Percentiles rank a stretch among this genome's conserved stretches.
These are phyloP conservation scores for Syzygium syzygioides DNA, from an alignment of 441 rosid species.

Conservation along the genomic window DNA sequence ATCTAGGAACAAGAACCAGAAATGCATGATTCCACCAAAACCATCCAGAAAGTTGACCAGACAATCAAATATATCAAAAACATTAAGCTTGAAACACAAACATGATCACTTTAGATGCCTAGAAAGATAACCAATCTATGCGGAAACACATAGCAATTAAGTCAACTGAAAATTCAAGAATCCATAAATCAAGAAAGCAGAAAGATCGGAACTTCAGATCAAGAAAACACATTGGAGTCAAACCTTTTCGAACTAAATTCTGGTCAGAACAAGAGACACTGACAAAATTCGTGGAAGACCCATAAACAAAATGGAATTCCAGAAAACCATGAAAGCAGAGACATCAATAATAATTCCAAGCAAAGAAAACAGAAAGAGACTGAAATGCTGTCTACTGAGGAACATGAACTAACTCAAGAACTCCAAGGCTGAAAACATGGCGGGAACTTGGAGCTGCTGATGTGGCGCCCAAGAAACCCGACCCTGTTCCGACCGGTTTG, in stretches of 20 bases:
- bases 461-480: conserved; percentile 7
- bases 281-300: background rate
- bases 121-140: background rate
- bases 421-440: conserved; percentile 9
- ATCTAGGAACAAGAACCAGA: background rate
- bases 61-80: background rate
- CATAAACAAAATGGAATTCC: background rate
- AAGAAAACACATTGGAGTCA: background rate
- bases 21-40: background rate
- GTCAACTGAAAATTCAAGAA: background rate
- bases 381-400: background rate
- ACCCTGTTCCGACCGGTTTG: background rate
- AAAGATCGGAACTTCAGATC: background rate
- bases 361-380: background rate
- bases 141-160: background rate
- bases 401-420: conserved; percentile 1
- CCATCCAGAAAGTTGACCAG: background rate
- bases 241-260: background rate
- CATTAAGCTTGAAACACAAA: background rate
- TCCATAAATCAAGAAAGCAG: background rate
- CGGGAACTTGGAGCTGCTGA: background rate
- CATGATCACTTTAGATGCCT: background rate
- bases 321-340: background rate
- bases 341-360: background rate
- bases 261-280: background rate